phyloP scores from a whole-genome alignment of 192 early-diverging fungal species.

The Backusella sp. region DNA sequence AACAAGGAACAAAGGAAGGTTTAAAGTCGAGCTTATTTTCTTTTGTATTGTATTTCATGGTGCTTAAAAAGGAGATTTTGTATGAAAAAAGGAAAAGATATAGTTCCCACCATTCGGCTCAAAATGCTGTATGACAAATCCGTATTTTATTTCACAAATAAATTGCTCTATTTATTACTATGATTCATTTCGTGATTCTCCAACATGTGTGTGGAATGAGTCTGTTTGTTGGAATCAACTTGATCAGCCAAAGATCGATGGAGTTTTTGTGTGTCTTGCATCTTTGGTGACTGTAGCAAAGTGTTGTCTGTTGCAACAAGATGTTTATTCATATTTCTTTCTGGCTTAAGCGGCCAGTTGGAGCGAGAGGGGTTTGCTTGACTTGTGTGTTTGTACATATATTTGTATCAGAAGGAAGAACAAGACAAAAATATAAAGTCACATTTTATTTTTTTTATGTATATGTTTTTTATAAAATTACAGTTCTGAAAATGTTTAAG shows the following conservation, averaged over 20 bases:
- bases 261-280: neutral
- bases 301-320: neutral
- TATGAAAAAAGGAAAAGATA: neutral
- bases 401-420: neutral
- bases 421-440: neutral
- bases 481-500: conserved; percentile 11
- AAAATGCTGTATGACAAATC: neutral
- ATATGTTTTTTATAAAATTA: conserved; percentile 5
- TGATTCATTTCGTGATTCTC: neutral
- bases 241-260: neutral
- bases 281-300: neutral
- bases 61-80: neutral
- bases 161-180: no score
- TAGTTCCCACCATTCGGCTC: neutral
- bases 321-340: neutral
- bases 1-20: neutral
- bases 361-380: neutral
- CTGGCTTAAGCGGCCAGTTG: neutral
- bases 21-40: neutral
- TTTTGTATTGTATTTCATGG: neutral
- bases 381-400: neutral
- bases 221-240: neutral
- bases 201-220: neutral
- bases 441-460: conserved; percentile 4
- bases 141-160: neutral